Base-by-base conservation (phyloP, 2,329 filamentous ascomycete genomes). In the Calonectria henricotiae region DNA sequence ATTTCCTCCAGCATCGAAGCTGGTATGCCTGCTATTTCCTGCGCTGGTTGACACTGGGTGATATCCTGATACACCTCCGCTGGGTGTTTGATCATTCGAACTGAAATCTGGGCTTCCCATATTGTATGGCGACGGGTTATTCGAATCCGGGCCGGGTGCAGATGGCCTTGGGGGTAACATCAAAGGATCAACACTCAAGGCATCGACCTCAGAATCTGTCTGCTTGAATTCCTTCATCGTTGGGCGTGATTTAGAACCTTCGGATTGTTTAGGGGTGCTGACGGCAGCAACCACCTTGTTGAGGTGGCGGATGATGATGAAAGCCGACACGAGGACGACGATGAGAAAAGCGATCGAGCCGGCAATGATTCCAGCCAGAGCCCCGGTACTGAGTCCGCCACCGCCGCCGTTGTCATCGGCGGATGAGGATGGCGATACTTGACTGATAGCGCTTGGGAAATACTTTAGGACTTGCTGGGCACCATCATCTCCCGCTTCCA, bases 311-410 rank as follows among this genome's bases (percentile, higher is more conserved):
- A 90, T 82, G 55, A 90, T 84, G 60, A 89, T 79, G 69, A 82
- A 86, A 2, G 87, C 82, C 0, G 83, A 83, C 2, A 83, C 79
- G 6, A 90, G 44, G 12, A 89, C 82, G 30, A 86, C 80, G 1
- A 88, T 66, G 2, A 90, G 79, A 12, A 90, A 76, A 0, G 82
- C 83, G 3, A 87, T 80, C 13, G 85, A 85, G 1, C 87, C 88
- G 2, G 84, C 86, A 39, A 90, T 83, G 25, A 90, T 88, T 2
- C 89, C 89, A 3, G 85, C 88, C 2, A 90, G 79, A 30, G 85
- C 81, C 1, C 78, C 82, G 0, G 74, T 78, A 6, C 83, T 82
- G 25, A 88, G 79, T 13, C 82, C 80, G 25, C 79, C 73, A 37
- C 78, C 73, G 49, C 80, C 76, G 9, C 71, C 73, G 23, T 75